Evolutionary conservation across 495 filamentous ascomycete species (phyloP).

Genomic region (Aspergillus sclerotiicarbonarius): DNA sequence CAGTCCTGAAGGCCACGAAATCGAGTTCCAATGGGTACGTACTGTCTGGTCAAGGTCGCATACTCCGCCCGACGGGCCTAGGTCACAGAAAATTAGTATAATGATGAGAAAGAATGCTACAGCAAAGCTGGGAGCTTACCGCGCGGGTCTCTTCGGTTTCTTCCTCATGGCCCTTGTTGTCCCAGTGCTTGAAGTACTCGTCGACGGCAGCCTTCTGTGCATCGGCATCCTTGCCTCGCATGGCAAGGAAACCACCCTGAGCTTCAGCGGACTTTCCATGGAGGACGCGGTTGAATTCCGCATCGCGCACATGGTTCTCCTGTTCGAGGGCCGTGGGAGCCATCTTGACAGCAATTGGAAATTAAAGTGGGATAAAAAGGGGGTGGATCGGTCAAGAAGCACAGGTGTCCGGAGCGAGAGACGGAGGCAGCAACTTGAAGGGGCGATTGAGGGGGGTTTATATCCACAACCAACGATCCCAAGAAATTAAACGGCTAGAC

Average conservation of each 20-base stretch:
- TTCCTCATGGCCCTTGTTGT: slow-evolving; percentile 75
- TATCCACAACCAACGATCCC: slow-evolving; percentile 8
- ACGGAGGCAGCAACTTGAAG: slow-evolving; percentile 12
- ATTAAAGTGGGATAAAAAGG: slow-evolving; percentile 23
- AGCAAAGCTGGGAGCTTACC: slow-evolving; percentile 45
- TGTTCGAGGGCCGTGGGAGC: slow-evolving; percentile 71
- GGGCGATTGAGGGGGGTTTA: slow-evolving; percentile 4
- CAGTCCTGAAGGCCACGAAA: slow-evolving; percentile 9
- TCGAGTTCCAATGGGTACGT: slow-evolving; percentile 35
- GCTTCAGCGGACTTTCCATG: slow-evolving; percentile 80
- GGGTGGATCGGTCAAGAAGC: slow-evolving; percentile 8
- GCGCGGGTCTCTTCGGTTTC: slow-evolving; percentile 83
- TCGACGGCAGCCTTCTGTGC: slow-evolving; percentile 89
- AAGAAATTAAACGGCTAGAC: neutral
- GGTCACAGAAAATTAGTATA: neutral
- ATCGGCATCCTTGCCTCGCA: slow-evolving; percentile 77
- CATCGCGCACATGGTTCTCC: slow-evolving; percentile 87
- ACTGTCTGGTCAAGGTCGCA: slow-evolving; percentile 92
- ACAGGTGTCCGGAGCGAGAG: slow-evolving; percentile 5
- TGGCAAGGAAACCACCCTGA: slow-evolving; percentile 71
- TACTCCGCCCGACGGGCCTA: slow-evolving; percentile 85
- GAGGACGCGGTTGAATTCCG: slow-evolving; percentile 86
- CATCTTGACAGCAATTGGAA: slow-evolving; percentile 51
- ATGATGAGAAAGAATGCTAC: slow-evolving; percentile 10
- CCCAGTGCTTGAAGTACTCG: slow-evolving; percentile 99